Percentiles rank a stretch among this genome's conserved stretches.
Evolutionary conservation across 495 filamentous ascomycete species (phyloP).

Genomic region (Apodospora peruviana): DNA sequence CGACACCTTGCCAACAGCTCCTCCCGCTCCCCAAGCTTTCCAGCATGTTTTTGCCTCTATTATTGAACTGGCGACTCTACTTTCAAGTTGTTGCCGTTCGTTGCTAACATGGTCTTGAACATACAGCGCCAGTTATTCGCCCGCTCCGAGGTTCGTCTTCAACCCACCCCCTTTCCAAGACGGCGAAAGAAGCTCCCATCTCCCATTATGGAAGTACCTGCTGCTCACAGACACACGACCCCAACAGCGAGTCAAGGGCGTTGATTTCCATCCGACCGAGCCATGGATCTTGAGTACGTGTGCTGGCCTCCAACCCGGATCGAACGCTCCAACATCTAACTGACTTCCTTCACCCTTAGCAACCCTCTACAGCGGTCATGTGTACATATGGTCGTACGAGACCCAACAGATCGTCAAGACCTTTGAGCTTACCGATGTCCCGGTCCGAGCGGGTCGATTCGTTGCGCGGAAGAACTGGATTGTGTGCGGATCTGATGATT

Average conservation of each 20-base stretch:
- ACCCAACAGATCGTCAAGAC: slow-evolving; percentile 97
- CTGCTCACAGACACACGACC: slow-evolving; percentile 5
- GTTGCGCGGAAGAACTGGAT: slow-evolving; percentile 99
- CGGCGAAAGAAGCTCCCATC: too few species aligned
- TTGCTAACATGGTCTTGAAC: slow-evolving; percentile 21
- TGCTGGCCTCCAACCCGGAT: background rate
- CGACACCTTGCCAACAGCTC: slow-evolving; percentile 6
- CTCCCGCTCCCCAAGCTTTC: background rate
- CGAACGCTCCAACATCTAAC: background rate
- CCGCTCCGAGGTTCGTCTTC: slow-evolving; percentile 42
- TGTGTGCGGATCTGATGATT: slow-evolving; percentile 96
- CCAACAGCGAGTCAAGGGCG: slow-evolving; percentile 91
- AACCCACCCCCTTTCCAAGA: slow-evolving; percentile 58
- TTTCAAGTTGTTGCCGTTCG: background rate
- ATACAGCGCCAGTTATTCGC: slow-evolving; percentile 34
- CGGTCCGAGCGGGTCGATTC: slow-evolving; percentile 93
- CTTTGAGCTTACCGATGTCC: slow-evolving; percentile 98
- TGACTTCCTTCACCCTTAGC: slow-evolving; percentile 13
- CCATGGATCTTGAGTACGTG: slow-evolving; percentile 82
- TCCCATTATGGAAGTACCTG: slow-evolving; percentile 39
- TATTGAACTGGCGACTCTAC: background rate
- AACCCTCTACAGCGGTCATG: slow-evolving; percentile 95
- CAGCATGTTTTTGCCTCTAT: background rate
- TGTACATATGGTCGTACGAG: slow-evolving; percentile 99
- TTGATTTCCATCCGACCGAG: slow-evolving; percentile 94